phyloP scores from a whole-genome alignment of 371 early-diverging fungal species.

The Fennellomyces sp. region DNA sequence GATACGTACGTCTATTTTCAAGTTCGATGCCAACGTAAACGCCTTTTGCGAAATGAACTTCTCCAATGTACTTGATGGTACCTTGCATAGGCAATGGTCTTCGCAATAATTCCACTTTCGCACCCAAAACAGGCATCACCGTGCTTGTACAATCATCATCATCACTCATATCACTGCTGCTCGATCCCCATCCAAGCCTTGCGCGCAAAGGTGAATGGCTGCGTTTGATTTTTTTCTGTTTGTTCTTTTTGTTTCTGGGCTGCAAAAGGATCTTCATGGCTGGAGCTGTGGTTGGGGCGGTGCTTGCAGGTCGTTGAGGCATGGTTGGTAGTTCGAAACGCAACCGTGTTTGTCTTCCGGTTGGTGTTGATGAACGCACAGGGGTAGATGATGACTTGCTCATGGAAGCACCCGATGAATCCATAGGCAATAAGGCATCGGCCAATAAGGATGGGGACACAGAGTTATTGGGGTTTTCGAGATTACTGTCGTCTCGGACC shows the following conservation, averaged over 20 bases:
- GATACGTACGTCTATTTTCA: constrained; percentile 39
- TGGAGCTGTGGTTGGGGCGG: constrained; percentile 1
- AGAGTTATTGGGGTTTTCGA: not conserved
- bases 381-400: not conserved
- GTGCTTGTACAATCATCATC: constrained; percentile 21
- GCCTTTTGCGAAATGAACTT: constrained; percentile 45
- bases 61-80: constrained; percentile 45
- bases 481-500: not conserved
- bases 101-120: constrained; percentile 39
- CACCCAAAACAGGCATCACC: constrained; percentile 33
- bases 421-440: constrained; percentile 25
- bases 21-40: constrained; percentile 52
- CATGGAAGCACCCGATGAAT: not conserved
- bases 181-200: constrained; percentile 12
- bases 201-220: constrained; percentile 21
- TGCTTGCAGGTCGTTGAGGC: constrained; percentile 11
- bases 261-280: not conserved
- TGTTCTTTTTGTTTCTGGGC: not conserved
- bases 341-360: constrained; percentile 22
- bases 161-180: constrained; percentile 22
- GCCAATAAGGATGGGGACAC: constrained; percentile 9
- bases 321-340: constrained; percentile 25
- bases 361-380: not conserved
- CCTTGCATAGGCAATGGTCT: constrained; percentile 46
- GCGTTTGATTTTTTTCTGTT: constrained; percentile 6